A percentile compares a stretch with the other conserved stretches of the same genome.
Evolutionary conservation across 306 rosid species (phyloP).

Genomic region (Quercus glauca): DNA sequence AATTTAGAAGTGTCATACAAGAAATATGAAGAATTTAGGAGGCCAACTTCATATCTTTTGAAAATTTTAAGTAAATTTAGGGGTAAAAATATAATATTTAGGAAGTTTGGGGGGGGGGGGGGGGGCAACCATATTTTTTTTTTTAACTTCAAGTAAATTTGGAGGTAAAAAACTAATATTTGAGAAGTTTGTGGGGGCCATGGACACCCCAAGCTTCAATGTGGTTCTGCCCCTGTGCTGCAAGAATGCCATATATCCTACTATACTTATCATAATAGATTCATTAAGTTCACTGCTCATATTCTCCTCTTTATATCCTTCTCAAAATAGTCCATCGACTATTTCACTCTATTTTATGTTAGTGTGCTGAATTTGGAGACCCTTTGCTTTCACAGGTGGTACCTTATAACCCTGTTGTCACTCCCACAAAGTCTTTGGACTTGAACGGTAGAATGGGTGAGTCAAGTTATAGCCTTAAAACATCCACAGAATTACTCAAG

Average conservation of each 20-base stretch:
- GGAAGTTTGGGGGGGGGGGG: no score
- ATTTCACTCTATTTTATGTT: slow-evolving; percentile 6
- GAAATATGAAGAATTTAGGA: no score
- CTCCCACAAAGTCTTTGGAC: slow-evolving; percentile 43
- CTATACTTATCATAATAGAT: background rate
- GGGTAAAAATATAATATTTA: no score
- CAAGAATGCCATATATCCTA: background rate
- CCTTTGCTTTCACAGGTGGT: slow-evolving; percentile 43
- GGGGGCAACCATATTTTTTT: no score
- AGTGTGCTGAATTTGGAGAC: slow-evolving; percentile 7
- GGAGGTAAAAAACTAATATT: no score
- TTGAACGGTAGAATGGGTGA: slow-evolving; percentile 37
- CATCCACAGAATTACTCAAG: slow-evolving; percentile 55
- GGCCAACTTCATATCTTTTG: no score
- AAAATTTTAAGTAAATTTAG: no score
- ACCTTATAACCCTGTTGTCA: slow-evolving; percentile 36
- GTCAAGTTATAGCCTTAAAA: slow-evolving; percentile 34
- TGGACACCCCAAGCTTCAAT: no score
- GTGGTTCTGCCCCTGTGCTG: background rate
- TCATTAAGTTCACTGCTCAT: slow-evolving; percentile 8
- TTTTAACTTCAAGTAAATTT: no score
- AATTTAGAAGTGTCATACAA: no score
- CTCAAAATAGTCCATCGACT: background rate
- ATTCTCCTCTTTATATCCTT: background rate
- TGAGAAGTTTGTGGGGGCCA: no score